Base-by-base conservation (phyloP, 495 filamentous ascomycete species). In the Coniosporium apollinis region DNA sequence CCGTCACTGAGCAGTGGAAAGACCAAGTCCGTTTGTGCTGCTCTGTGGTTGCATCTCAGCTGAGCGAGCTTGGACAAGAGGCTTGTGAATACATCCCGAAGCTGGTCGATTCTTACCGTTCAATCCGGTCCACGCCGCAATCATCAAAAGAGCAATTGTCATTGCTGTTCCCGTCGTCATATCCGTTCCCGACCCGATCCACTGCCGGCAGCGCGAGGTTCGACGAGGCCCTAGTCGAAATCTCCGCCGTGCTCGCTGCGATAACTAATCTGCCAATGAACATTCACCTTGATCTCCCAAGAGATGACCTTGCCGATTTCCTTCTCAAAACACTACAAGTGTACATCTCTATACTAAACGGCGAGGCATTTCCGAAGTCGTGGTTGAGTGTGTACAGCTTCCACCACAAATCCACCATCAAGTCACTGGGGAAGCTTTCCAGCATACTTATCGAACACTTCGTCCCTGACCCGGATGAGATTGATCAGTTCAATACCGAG, bases 371-470 rank as follows among this genome's bases (percentile, higher is more conserved):
- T 55, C 89, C 89, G 2, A 65, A 70, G 21, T 70, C 62, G 44
- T 97, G 89, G 91, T 66, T 99, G 24, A 93, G 83, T 51, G 69
- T 92, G 24, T 82, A 92, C 54, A 82, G 94, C 26, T 93, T 83
- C 54, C 84, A 99, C 49, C 89, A 96, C 53, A 85, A 82, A 51
- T 85, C 83, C 1, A 78, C 82, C 3, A 76, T 96, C 60, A 78
- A 78, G 39, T 79, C 76, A 9, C 65, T 99, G n/a, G 82, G 94
- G 53, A 78, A 81, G 39, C 59, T 94, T 15, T 76, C 76, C 9
- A 63, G 72, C 26, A 71, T 92, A 11, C 60, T 99, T 34, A 66
- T 83, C 24, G 72, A 82, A 11, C 74, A 68, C 0, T 82, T 83
- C 41, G 62, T 94, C 1, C 87, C 91, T 0, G 62, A 82, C 36